phyloP scores from a whole-genome alignment of 2,329 filamentous ascomycete species.

The Calonectria fujianensis region DNA sequence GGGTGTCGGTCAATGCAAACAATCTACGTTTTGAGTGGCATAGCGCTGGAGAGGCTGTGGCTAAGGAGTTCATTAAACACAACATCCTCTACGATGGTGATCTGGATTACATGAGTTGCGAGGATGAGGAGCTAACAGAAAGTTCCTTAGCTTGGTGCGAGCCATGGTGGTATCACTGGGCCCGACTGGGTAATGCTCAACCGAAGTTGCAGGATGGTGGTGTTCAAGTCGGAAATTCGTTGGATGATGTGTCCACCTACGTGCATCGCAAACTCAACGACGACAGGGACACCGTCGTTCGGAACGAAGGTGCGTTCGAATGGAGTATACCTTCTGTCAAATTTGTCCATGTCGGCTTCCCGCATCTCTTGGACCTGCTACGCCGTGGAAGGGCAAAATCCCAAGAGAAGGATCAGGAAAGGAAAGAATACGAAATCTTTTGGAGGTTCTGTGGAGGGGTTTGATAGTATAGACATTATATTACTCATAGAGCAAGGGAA shows the following conservation, averaged over 20 bases:
- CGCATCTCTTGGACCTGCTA: neutral
- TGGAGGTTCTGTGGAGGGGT: neutral
- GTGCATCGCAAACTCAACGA: neutral
- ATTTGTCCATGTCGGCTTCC: neutral
- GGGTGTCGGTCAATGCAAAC: neutral
- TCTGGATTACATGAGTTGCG: neutral
- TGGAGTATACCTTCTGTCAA: neutral
- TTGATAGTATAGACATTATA: neutral
- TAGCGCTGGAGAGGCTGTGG: neutral
- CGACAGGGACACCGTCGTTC: neutral
- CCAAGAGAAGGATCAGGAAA: neutral
- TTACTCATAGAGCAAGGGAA: neutral
- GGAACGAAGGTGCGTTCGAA: neutral
- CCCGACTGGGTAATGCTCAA: neutral
- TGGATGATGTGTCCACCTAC: neutral
- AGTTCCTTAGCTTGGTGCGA: neutral
- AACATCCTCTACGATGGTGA: no score
- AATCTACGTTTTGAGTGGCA: neutral
- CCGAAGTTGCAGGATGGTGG: neutral
- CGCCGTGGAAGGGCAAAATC: neutral
- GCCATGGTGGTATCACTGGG: constrained; percentile 10
- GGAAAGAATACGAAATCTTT: constrained; percentile 6
- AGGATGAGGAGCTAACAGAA: neutral
- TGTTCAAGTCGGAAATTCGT: neutral
- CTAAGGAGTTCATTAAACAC: neutral